Conservation (phyloP, 2,329 filamentous ascomycete genomes). For the Fusarium concolor region DNA sequence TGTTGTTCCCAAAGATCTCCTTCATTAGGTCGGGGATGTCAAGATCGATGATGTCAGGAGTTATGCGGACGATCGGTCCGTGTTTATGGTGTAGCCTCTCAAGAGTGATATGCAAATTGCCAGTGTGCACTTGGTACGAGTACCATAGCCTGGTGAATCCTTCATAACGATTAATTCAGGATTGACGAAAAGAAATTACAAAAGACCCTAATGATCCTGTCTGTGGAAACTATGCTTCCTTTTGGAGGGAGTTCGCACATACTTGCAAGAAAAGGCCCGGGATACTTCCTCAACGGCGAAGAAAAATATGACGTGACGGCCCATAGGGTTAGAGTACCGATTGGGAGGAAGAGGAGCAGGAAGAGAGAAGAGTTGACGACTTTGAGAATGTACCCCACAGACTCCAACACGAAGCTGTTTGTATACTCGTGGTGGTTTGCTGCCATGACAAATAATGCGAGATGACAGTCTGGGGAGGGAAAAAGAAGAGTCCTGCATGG, state of each 20-base stretch:
- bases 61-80: conserved; percentile 56
- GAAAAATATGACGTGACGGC: conserved; percentile 17
- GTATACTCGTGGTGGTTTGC: too few species aligned
- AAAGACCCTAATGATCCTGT: too few species aligned
- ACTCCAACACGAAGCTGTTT: too few species aligned
- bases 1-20: conserved; percentile 51
- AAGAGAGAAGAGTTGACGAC: background rate
- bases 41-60: conserved; percentile 53
- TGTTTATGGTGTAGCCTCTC: conserved; percentile 53
- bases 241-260: too few species aligned
- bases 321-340: conserved; percentile 21
- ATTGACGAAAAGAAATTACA: too few species aligned
- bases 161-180: background rate
- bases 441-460: too few species aligned
- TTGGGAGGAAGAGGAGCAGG: conserved; percentile 12
- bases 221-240: too few species aligned
- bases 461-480: too few species aligned
- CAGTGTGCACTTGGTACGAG: conserved; percentile 46
- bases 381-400: background rate
- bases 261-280: conserved; percentile 50
- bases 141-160: conserved; percentile 54
- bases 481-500: too few species aligned
- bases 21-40: conserved; percentile 53
- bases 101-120: conserved; percentile 47
- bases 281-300: conserved; percentile 48